These are phyloP conservation scores for Epichloe typhina DNA, from an alignment of 2,329 filamentous ascomycete genomes.

Conservation along the genomic window DNA sequence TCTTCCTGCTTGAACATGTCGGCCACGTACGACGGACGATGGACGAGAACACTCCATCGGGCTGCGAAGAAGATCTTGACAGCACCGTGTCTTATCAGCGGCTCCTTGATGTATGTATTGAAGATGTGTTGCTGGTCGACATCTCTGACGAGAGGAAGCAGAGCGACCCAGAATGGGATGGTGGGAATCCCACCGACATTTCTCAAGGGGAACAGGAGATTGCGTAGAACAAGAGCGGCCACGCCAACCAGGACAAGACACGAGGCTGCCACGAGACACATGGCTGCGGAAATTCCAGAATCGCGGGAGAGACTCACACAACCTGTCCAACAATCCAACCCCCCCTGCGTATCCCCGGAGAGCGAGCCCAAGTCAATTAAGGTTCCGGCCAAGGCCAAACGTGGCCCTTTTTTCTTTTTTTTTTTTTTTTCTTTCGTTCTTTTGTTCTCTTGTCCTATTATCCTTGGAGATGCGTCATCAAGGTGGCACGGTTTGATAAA, in stretches of 20 bases:
- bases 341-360: not conserved
- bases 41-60: slow-evolving; percentile 34
- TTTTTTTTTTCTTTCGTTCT: not conserved
- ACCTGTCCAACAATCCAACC: not conserved
- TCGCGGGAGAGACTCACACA: not conserved
- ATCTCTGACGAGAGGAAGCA: slow-evolving; percentile 27
- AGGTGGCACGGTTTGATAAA: not conserved
- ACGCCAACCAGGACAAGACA: not conserved
- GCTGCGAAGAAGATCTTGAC: slow-evolving; percentile 36
- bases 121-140: slow-evolving; percentile 30
- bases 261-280: not conserved
- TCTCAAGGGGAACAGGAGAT: slow-evolving; percentile 12
- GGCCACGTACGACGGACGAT: slow-evolving; percentile 27
- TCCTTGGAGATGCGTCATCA: not conserved
- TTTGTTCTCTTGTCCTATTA: not conserved
- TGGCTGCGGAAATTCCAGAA: not conserved
- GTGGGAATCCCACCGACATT: slow-evolving; percentile 25
- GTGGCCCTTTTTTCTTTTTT: no score
- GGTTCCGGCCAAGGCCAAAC: not conserved
- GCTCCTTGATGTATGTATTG: slow-evolving; percentile 23
- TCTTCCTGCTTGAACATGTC: slow-evolving; percentile 23
- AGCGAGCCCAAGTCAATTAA: not conserved
- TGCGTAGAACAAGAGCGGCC: not conserved
- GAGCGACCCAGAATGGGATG: slow-evolving; percentile 29
- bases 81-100: slow-evolving; percentile 26